These are phyloP conservation scores for Paracamarosporium sp. DNA, from an alignment of 2,329 filamentous ascomycete genomes.

Conservation along the genomic window DNA sequence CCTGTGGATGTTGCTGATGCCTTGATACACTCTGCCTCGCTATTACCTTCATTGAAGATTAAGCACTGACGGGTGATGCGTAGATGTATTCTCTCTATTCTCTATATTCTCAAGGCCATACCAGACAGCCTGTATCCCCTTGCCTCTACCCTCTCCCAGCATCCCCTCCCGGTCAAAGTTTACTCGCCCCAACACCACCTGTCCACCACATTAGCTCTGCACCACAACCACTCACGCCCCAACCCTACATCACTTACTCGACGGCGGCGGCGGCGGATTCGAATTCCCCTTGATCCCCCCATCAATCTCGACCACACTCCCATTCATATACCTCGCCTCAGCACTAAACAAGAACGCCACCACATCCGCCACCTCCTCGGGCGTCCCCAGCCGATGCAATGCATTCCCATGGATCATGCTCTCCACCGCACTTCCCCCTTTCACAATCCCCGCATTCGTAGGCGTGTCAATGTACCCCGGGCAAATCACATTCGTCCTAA, in stretches of 20 bases:
- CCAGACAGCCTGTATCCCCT: too few relatives aligned
- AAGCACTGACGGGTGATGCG: too few relatives aligned
- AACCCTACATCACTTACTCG: not conserved
- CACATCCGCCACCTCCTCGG: constrained; percentile 59
- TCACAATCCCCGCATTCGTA: constrained; percentile 58
- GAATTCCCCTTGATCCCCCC: constrained; percentile 43
- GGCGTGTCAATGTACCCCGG: constrained; percentile 56
- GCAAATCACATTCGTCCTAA: constrained; percentile 38
- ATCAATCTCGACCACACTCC: constrained; percentile 56
- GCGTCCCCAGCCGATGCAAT: constrained; percentile 51
- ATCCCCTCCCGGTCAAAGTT: too few relatives aligned
- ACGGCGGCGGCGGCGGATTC: not conserved
- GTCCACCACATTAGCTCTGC: not conserved
- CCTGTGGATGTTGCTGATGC: too few relatives aligned
- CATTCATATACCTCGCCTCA: constrained; percentile 55
- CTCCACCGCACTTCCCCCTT: constrained; percentile 53
- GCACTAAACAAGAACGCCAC: constrained; percentile 58
- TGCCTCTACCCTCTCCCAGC: too few relatives aligned
- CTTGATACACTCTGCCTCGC: too few relatives aligned
- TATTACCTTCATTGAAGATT: too few relatives aligned
- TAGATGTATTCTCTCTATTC: too few relatives aligned
- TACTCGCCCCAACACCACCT: not conserved
- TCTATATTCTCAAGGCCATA: too few relatives aligned
- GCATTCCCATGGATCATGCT: constrained; percentile 49
- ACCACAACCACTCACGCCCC: not conserved